Percentiles rank a stretch among this genome's conserved stretches.
These are phyloP conservation scores for Ilex aquifolium DNA, from an alignment of 257 asterid species.

Conservation along the genomic window DNA sequence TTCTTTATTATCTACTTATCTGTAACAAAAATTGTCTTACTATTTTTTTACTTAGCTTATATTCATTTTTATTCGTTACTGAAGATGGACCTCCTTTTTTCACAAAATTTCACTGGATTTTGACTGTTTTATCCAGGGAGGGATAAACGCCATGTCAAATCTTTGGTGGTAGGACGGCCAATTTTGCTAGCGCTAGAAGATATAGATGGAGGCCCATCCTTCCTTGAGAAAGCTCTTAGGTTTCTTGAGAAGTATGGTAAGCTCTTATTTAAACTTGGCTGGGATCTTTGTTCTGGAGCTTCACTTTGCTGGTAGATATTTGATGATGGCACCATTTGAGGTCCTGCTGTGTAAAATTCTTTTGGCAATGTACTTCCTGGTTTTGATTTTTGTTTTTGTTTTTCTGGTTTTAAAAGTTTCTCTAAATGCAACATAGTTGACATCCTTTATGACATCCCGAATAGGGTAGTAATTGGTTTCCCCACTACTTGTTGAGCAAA, in stretches of 20 bases:
- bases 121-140: conserved; percentile 56
- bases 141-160: conserved; percentile 77
- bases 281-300: neutral
- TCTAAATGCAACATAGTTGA: too few species aligned
- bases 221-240: conserved; percentile 85
- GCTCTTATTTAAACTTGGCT: conserved; percentile 11
- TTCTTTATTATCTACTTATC: neutral
- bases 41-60: conserved; percentile 4
- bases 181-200: conserved; percentile 89
- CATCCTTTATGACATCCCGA: too few species aligned
- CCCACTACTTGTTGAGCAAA: too few species aligned
- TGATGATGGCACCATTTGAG: too few species aligned
- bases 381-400: too few species aligned
- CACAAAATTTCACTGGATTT: conserved; percentile 16
- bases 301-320: too few species aligned
- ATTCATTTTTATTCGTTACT: neutral
- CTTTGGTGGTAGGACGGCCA: conserved; percentile 94
- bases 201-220: conserved; percentile 95
- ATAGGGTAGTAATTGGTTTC: too few species aligned
- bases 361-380: too few species aligned
- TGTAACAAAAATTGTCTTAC: conserved; percentile 4
- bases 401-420: too few species aligned
- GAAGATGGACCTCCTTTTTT: neutral
- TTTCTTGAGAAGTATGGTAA: conserved; percentile 88
- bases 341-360: too few species aligned